phyloP scores from a whole-genome alignment of 441 rosid genomes.

The Euphorbia schlechtendalii region DNA sequence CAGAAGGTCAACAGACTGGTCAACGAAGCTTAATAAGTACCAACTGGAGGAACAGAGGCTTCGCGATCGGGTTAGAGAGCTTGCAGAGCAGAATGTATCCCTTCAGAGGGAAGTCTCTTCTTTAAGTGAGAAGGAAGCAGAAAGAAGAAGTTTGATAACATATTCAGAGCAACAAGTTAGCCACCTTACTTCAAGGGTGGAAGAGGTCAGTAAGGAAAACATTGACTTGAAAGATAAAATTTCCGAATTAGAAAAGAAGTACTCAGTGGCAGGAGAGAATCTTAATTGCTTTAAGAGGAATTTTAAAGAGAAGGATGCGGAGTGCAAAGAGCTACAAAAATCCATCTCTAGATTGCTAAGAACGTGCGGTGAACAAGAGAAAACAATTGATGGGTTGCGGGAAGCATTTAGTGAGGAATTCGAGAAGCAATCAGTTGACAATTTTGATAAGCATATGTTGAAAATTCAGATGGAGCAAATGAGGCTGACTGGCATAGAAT shows the following conservation, averaged over 20 bases:
- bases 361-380: conserved; percentile 80
- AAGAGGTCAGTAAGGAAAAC: conserved; percentile 52
- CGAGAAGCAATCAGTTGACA: conserved; percentile 41
- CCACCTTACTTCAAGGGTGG: conserved; percentile 47
- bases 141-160: conserved; percentile 46
- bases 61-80: conserved; percentile 86
- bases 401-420: conserved; percentile 42
- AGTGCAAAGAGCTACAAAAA: conserved; percentile 83
- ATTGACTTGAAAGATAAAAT: conserved; percentile 39
- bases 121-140: conserved; percentile 62
- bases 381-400: conserved; percentile 69
- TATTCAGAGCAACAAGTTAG: conserved; percentile 53
- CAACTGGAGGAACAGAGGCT: conserved; percentile 85
- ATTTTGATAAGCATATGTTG: conserved; percentile 38
- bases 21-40: conserved; percentile 67
- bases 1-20: conserved; percentile 95
- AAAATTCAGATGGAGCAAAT: conserved; percentile 73
- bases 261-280: conserved; percentile 44
- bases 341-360: conserved; percentile 60
- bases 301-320: conserved; percentile 79
- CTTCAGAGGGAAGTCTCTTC: conserved; percentile 81
- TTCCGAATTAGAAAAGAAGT: conserved; percentile 50
- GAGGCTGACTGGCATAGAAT: conserved; percentile 77
- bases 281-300: conserved; percentile 49
- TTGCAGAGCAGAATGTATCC: conserved; percentile 91